phyloP scores from a whole-genome alignment of 2,329 filamentous ascomycete genomes.

The Fusarium temperatum region DNA sequence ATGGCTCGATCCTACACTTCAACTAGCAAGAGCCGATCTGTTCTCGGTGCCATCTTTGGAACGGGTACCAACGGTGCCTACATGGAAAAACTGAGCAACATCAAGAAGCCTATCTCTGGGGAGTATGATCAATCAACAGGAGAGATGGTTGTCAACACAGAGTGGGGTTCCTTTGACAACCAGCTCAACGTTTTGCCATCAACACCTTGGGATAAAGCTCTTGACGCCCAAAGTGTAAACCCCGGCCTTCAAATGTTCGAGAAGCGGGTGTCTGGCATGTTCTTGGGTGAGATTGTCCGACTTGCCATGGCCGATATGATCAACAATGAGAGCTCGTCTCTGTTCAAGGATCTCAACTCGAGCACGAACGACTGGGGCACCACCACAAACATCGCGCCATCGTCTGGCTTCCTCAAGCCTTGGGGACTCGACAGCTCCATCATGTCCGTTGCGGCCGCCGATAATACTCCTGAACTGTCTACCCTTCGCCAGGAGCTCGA shows the following conservation, averaged over 20 bases:
- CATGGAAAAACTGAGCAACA: slow-evolving; percentile 86
- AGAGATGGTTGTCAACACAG: slow-evolving; percentile 97
- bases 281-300: slow-evolving; percentile 91
- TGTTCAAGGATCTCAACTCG: slow-evolving; percentile 82
- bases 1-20: slow-evolving; percentile 98
- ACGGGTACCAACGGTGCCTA: slow-evolving; percentile 98
- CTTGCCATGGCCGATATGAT: slow-evolving; percentile 78
- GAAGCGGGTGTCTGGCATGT: slow-evolving; percentile 98
- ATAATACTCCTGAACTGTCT: slow-evolving; percentile 76
- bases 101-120: slow-evolving; percentile 78
- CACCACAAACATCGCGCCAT: slow-evolving; percentile 72
- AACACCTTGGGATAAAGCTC: slow-evolving; percentile 80
- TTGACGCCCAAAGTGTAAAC: slow-evolving; percentile 86
- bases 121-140: slow-evolving; percentile 83
- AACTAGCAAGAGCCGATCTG: slow-evolving; percentile 82
- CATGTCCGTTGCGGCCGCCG: slow-evolving; percentile 85
- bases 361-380: slow-evolving; percentile 74
- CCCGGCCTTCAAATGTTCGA: slow-evolving; percentile 98
- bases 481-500: slow-evolving; percentile 82
- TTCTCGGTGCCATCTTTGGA: slow-evolving; percentile 96
- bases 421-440: slow-evolving; percentile 95
- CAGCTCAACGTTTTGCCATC: slow-evolving; percentile 86
- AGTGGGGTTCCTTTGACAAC: slow-evolving; percentile 99
- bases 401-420: slow-evolving; percentile 75
- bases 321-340: slow-evolving; percentile 69